Evolutionary conservation across 305 asterid species (phyloP).

Genomic region (Euphrasia arctica): DNA sequence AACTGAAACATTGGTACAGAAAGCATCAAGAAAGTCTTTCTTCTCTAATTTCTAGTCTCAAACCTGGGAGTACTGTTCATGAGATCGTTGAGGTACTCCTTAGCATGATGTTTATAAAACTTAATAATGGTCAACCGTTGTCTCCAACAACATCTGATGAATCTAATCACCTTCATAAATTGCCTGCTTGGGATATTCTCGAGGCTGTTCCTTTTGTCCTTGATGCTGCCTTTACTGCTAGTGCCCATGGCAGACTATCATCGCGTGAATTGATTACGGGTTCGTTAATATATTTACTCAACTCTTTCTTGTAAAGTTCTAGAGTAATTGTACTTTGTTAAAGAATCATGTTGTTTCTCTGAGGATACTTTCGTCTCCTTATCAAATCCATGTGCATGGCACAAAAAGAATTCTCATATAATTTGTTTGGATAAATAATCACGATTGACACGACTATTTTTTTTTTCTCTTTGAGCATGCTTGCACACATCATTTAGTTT

Average conservation of each 20-base stretch:
- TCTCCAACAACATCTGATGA: constrained; percentile 67
- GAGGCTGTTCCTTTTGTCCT: constrained; percentile 97
- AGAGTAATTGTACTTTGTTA: constrained; percentile 21
- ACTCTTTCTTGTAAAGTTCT: constrained; percentile 14
- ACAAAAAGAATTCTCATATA: too few relatives aligned
- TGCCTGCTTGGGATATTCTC: constrained; percentile 99
- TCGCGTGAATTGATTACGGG: constrained; percentile 98
- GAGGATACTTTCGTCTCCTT: background rate
- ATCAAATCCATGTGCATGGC: background rate
- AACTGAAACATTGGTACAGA: constrained; percentile 83
- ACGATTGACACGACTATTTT: background rate
- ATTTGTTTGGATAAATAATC: too few relatives aligned
- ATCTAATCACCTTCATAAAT: constrained; percentile 41
- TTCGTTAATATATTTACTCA: constrained; percentile 31
- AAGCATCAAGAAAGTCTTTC: constrained; percentile 88
- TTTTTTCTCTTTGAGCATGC: background rate
- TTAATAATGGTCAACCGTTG: constrained; percentile 54
- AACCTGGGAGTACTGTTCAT: constrained; percentile 88
- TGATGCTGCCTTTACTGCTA: constrained; percentile 95
- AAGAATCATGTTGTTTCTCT: constrained; percentile 8
- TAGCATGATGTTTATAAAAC: constrained; percentile 82
- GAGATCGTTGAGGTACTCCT: constrained; percentile 83
- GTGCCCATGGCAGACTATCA: constrained; percentile 82
- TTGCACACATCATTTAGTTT: background rate
- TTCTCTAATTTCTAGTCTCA: constrained; percentile 77